phyloP scores from a whole-genome alignment of 2,329 filamentous ascomycete genomes.

The Nemania sp. region DNA sequence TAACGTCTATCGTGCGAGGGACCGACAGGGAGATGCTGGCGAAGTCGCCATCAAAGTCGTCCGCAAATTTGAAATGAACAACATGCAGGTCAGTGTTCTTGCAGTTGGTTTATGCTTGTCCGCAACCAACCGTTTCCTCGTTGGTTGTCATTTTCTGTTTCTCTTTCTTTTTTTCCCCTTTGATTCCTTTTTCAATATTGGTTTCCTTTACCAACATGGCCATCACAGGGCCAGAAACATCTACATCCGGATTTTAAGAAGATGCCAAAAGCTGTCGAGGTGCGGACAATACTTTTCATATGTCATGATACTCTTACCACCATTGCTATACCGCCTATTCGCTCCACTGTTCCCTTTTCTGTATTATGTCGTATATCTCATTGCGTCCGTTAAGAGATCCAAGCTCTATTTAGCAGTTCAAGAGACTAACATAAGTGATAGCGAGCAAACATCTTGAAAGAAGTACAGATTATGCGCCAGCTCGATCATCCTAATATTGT shows the following conservation, averaged over 20 bases:
- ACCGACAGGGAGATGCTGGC: slow-evolving; percentile 69
- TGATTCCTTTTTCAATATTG: slow-evolving; percentile 27
- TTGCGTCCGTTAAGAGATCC: slow-evolving; percentile 20
- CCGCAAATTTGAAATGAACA: slow-evolving; percentile 98
- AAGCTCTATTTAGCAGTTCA: slow-evolving; percentile 8
- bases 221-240: slow-evolving; percentile 78
- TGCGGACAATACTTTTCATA: slow-evolving; percentile 64
- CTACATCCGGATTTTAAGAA: slow-evolving; percentile 97
- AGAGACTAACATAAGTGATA: slow-evolving; percentile 51
- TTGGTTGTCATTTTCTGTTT: slow-evolving; percentile 35
- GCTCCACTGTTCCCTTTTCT: slow-evolving; percentile 19
- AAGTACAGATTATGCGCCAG: slow-evolving; percentile 98
- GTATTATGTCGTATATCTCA: neutral
- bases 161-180: slow-evolving; percentile 6
- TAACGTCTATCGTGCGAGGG: slow-evolving; percentile 91
- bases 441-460: slow-evolving; percentile 97
- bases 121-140: slow-evolving; percentile 39
- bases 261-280: slow-evolving; percentile 94
- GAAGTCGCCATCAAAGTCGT: slow-evolving; percentile 99
- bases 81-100: slow-evolving; percentile 82
- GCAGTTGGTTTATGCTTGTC: slow-evolving; percentile 37
- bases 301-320: slow-evolving; percentile 32
- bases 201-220: slow-evolving; percentile 58
- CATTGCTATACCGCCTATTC: neutral
- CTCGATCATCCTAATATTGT: slow-evolving; percentile 96